Evolutionary conservation across 176 grass and related monocot genomes (phyloP).

Genomic region (Eremochloa ophiuroides): DNA sequence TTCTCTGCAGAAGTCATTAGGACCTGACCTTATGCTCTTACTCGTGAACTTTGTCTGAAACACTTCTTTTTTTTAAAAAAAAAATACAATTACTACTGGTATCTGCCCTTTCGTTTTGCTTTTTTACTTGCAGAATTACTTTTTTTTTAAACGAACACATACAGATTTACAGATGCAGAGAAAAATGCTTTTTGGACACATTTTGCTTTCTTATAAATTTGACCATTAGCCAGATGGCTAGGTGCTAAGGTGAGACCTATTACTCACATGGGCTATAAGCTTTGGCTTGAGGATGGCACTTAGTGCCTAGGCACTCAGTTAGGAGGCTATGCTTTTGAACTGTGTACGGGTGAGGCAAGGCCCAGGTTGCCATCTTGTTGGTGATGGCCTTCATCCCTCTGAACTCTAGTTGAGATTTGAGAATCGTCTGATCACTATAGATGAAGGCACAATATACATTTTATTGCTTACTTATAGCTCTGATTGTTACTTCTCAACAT

Average conservation of each 20-base stretch:
- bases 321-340: not conserved
- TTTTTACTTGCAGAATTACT: not conserved
- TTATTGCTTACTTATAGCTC: constrained; percentile 38
- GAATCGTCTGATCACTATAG: not conserved
- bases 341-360: not conserved
- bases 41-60: not conserved
- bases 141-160: not conserved
- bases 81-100: not conserved
- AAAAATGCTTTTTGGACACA: not conserved
- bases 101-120: not conserved
- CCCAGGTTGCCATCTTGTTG: not conserved
- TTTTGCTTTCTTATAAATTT: not conserved
- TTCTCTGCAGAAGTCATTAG: not conserved
- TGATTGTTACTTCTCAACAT: constrained; percentile 13
- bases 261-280: not conserved
- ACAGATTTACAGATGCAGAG: not conserved
- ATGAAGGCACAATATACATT: constrained; percentile 23
- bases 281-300: not conserved
- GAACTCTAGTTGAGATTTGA: not conserved
- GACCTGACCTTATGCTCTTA: not conserved
- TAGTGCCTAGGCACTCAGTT: not conserved
- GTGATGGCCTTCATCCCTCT: not conserved
- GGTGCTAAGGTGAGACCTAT: not conserved
- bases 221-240: not conserved
- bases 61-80: not conserved